phyloP scores from a whole-genome alignment of 2,329 filamentous ascomycete species.

The Lasiodiplodia citricola region DNA sequence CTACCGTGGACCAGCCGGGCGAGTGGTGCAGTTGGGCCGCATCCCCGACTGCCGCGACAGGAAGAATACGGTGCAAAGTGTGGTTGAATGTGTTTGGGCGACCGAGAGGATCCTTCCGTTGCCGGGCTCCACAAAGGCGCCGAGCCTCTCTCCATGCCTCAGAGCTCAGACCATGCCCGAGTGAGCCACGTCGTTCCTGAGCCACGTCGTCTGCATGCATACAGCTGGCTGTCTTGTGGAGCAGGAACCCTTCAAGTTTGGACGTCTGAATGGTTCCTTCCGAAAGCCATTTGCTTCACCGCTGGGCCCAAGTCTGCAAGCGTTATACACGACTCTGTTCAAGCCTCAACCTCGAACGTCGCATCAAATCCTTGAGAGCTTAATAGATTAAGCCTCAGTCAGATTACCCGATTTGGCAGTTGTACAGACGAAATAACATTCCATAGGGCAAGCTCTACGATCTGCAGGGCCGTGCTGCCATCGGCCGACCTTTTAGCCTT shows the following conservation, averaged over 20 bases:
- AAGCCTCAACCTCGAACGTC: neutral
- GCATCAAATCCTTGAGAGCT: conserved; percentile 3
- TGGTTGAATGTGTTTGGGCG: neutral
- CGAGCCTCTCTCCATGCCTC: neutral
- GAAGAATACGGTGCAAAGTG: too few species aligned
- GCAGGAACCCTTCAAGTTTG: neutral
- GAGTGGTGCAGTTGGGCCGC: neutral
- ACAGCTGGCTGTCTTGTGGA: neutral
- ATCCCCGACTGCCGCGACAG: too few species aligned
- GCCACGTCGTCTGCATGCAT: too few species aligned
- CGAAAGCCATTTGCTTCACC: neutral
- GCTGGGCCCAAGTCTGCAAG: neutral
- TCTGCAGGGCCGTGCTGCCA: neutral
- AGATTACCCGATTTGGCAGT: neutral
- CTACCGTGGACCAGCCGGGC: too few species aligned
- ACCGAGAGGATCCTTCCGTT: conserved; percentile 3
- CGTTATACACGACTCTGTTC: neutral
- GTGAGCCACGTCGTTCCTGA: neutral
- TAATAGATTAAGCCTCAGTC: conserved; percentile 4
- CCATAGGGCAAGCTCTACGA: neutral
- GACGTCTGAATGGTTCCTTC: conserved; percentile 12
- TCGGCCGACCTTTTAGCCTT: neutral
- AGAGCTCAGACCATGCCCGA: neutral
- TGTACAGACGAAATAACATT: neutral
- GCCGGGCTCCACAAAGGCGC: conserved; percentile 3